Evolutionary conservation across 2,329 filamentous ascomycete genomes (phyloP).

Genomic region (Microcyclospora pomicola): DNA sequence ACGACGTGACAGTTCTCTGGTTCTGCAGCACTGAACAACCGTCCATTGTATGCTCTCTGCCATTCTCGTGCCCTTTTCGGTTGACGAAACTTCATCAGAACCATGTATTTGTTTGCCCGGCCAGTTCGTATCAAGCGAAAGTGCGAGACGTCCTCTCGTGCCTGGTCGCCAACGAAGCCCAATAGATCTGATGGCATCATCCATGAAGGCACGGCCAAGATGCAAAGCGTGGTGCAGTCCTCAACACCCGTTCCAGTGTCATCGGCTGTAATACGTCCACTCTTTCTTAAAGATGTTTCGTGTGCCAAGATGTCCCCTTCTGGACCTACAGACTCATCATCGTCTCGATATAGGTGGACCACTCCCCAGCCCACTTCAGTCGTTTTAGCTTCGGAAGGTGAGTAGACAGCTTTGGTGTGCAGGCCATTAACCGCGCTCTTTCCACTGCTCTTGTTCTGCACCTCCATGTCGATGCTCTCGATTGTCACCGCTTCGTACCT

Average conservation of each 20-base stretch:
- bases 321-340: slow-evolving; percentile 54
- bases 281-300: slow-evolving; percentile 17
- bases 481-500: slow-evolving; percentile 67
- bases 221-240: slow-evolving; percentile 77
- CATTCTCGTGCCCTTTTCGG: slow-evolving; percentile 61
- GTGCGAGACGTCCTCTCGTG: slow-evolving; percentile 75
- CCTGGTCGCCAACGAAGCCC: slow-evolving; percentile 80
- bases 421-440: slow-evolving; percentile 48
- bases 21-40: slow-evolving; percentile 62
- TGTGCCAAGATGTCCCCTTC: slow-evolving; percentile 34
- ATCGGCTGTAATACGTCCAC: slow-evolving; percentile 1
- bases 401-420: slow-evolving; percentile 69
- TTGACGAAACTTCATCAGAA: slow-evolving; percentile 83
- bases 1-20: slow-evolving; percentile 91
- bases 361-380: slow-evolving; percentile 83
- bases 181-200: slow-evolving; percentile 82
- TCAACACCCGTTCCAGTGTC: slow-evolving; percentile 32
- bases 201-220: slow-evolving; percentile 88
- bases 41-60: slow-evolving; percentile 80
- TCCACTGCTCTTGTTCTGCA: slow-evolving; percentile 23
- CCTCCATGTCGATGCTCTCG: slow-evolving; percentile 63
- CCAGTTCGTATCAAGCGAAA: slow-evolving; percentile 89
- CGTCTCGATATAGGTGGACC: slow-evolving; percentile 84
- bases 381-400: slow-evolving; percentile 54
- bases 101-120: slow-evolving; percentile 81